A percentile compares a stretch with the other conserved stretches of the same genome.
Conservation (phyloP, 352 stramenopile species). For the Globisporangium heterothallicum region DNA sequence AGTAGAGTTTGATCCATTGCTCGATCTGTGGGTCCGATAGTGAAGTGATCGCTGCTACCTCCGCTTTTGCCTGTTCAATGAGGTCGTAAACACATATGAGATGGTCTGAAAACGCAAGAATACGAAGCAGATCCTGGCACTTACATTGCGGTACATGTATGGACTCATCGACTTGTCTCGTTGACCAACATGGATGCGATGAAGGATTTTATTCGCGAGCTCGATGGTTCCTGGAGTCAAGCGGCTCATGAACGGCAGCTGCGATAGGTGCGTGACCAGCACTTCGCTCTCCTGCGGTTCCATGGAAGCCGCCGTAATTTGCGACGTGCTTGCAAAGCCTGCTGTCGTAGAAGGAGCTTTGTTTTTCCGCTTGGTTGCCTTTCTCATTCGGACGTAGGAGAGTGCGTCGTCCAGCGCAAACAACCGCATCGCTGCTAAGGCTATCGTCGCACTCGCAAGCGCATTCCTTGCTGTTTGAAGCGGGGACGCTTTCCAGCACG, state of each 20-base stretch:
- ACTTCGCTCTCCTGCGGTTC: conserved; percentile 11
- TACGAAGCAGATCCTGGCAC: neutral
- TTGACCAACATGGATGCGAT: conserved; percentile 45
- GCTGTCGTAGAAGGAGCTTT: conserved; percentile 9
- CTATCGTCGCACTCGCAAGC: conserved; percentile 54
- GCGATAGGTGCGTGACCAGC: conserved; percentile 27
- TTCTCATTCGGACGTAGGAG: conserved; percentile 62
- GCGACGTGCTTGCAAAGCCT: conserved; percentile 10
- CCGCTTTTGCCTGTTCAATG: conserved; percentile 26
- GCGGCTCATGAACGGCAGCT: conserved; percentile 45
- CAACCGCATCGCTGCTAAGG: conserved; percentile 65
- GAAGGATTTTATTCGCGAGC: conserved; percentile 40
- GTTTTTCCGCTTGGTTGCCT: conserved; percentile 41
- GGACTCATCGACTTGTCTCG: conserved; percentile 42
- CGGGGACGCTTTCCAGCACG: conserved; percentile 63
- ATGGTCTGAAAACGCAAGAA: too few species aligned
- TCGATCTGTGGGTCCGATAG: conserved; percentile 57
- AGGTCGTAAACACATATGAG: conserved; percentile 8
- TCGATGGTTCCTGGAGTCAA: conserved; percentile 32
- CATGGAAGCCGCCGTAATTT: neutral
- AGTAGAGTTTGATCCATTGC: conserved; percentile 51
- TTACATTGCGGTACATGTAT: conserved; percentile 42
- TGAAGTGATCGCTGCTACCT: conserved; percentile 53
- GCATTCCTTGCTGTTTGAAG: conserved; percentile 57
- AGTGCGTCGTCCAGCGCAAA: conserved; percentile 77